phyloP scores from a whole-genome alignment of 768 basidiomycete species.

The Tricholoma flavovirens region DNA sequence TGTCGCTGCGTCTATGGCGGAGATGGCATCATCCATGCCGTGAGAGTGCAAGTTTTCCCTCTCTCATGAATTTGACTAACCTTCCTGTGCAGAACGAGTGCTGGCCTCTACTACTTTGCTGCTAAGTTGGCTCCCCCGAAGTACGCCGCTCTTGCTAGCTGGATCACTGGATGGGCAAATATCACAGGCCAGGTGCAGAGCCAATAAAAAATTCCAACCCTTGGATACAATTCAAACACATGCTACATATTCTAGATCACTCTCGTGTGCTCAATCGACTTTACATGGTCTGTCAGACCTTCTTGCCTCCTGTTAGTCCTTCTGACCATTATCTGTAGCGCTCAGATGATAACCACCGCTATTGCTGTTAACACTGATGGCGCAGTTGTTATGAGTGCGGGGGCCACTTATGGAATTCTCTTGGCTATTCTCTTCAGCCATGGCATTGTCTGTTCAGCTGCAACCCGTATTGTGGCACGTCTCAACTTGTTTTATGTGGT shows the following conservation, averaged over 20 bases:
- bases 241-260: constrained; percentile 25
- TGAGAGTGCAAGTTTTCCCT: constrained; percentile 27
- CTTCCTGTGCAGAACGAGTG: constrained; percentile 51
- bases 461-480: constrained; percentile 57
- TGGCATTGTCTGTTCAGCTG: constrained; percentile 66
- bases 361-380: constrained; percentile 58
- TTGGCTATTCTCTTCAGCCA: constrained; percentile 60
- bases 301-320: background rate
- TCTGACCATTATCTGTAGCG: constrained; percentile 23
- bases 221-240: constrained; percentile 3
- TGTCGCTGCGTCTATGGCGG: constrained; percentile 68
- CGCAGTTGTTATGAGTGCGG: constrained; percentile 42
- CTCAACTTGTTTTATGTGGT: constrained; percentile 67
- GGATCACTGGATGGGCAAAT: constrained; percentile 42
- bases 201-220: background rate
- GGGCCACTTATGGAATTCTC: constrained; percentile 64
- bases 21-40: constrained; percentile 73
- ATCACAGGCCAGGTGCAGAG: background rate
- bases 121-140: constrained; percentile 63
- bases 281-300: constrained; percentile 32
- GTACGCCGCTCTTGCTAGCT: constrained; percentile 58
- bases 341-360: constrained; percentile 74
- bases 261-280: constrained; percentile 71
- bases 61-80: background rate
- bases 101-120: constrained; percentile 75